A percentile compares a stretch with the other conserved stretches of the same genome.
Conservation (phyloP, 805 yeast species). For the Monosporozyma aerobia region DNA sequence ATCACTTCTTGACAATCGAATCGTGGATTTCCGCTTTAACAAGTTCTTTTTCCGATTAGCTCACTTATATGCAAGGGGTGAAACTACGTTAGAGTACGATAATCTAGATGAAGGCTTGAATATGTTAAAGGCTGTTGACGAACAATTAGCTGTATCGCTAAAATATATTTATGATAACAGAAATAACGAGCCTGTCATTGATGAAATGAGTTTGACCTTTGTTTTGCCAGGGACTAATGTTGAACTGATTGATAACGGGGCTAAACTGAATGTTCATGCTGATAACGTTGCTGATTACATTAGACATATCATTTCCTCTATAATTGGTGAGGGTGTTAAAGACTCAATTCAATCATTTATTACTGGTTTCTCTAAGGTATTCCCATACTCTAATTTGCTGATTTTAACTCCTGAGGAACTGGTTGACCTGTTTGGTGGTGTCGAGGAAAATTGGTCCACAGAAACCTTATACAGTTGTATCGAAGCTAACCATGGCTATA, state of each 20-base stretch:
- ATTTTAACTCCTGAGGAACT: conserved; percentile 72
- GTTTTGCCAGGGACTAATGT: conserved; percentile 68
- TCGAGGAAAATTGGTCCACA: conserved; percentile 79
- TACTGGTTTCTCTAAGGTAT: conserved; percentile 72
- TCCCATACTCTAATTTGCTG: conserved; percentile 64
- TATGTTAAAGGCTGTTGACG: conserved; percentile 45
- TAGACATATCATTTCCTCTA: conserved; percentile 44
- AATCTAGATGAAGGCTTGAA: conserved; percentile 20
- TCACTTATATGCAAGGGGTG: conserved; percentile 17
- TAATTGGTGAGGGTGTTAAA: conserved; percentile 54
- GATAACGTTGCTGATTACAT: conserved; percentile 53
- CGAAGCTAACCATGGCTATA: conserved; percentile 86
- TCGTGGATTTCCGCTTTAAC: conserved; percentile 74
- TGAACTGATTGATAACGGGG: conserved; percentile 52
- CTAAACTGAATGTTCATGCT: conserved; percentile 37
- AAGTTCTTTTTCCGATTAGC: conserved; percentile 59
- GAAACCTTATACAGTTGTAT: conserved; percentile 51
- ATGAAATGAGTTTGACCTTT: conserved; percentile 52
- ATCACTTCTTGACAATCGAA: conserved; percentile 77
- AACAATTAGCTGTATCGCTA: conserved; percentile 49
- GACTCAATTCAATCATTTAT: conserved; percentile 61
- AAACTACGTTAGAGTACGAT: background rate
- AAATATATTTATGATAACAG: conserved; percentile 39
- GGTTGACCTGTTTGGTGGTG: conserved; percentile 60
- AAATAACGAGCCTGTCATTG: conserved; percentile 20